Percentiles rank a stretch among this genome's conserved stretches.
Evolutionary conservation across 2,329 filamentous ascomycete genomes (phyloP).

Genomic region (Alternaria dauci): DNA sequence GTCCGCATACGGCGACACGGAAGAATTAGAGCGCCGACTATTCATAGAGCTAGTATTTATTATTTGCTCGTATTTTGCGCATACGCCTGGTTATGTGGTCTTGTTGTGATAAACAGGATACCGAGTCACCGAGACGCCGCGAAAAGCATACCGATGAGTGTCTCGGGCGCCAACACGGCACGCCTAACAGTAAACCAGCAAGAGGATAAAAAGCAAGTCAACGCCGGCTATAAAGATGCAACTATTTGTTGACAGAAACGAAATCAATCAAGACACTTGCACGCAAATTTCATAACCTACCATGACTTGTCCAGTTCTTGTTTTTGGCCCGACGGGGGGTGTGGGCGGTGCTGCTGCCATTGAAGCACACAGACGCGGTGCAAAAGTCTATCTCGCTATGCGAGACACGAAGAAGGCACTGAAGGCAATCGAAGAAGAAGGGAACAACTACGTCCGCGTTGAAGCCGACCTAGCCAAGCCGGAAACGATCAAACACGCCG

Average conservation of each 20-base stretch:
- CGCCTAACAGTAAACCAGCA: neutral
- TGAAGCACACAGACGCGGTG: constrained; percentile 52
- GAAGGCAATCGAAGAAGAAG: constrained; percentile 46
- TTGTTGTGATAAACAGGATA: neutral
- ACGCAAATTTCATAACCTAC: neutral
- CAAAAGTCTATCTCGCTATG: constrained; percentile 60
- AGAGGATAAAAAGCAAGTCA: neutral
- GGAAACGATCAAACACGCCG: constrained; percentile 52
- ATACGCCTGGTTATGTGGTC: neutral
- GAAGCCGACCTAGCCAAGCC: constrained; percentile 58
- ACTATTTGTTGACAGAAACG: neutral
- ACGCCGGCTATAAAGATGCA: neutral
- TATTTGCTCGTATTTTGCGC: neutral
- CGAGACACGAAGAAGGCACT: constrained; percentile 57
- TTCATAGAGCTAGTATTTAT: neutral
- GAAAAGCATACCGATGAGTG: neutral
- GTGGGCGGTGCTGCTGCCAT: constrained; percentile 55
- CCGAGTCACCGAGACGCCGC: neutral
- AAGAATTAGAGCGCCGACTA: neutral
- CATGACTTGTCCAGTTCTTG: constrained; percentile 34
- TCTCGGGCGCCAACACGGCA: neutral
- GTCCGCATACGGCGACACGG: neutral
- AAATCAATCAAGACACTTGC: neutral
- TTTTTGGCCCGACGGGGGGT: constrained; percentile 61
- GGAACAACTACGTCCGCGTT: constrained; percentile 47